Percentiles rank a stretch among this genome's conserved stretches.
phyloP scores from a whole-genome alignment of 495 filamentous ascomycete species.

The Xylaria intraflava region DNA sequence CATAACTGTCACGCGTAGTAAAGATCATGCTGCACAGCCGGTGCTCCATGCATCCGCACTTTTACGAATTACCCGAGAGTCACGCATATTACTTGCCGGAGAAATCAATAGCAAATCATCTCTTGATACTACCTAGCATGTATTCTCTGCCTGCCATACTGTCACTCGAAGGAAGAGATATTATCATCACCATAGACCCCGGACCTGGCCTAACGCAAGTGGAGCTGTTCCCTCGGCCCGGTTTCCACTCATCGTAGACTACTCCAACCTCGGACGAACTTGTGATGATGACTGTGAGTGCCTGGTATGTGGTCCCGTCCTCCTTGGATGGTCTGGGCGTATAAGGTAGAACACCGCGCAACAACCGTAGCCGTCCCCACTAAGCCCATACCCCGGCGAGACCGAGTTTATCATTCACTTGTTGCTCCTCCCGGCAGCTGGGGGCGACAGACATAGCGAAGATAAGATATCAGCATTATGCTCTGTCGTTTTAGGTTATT shows the following conservation, averaged over 20 bases:
- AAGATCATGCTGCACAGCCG: no score
- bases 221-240: background rate
- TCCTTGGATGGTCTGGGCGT: background rate
- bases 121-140: constrained; percentile 29
- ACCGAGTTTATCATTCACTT: background rate
- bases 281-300: background rate
- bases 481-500: background rate
- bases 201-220: background rate
- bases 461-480: background rate
- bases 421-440: background rate
- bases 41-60: no score
- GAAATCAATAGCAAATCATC: constrained; percentile 17
- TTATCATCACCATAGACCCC: constrained; percentile 7
- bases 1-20: background rate
- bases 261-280: background rate
- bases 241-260: background rate
- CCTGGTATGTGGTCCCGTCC: background rate
- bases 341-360: background rate
- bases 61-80: background rate
- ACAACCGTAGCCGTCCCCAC: background rate
- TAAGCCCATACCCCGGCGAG: background rate
- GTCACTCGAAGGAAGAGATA: constrained; percentile 9
- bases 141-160: constrained; percentile 20
- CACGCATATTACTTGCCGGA: background rate
- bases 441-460: background rate